A percentile compares a stretch with the other conserved stretches of the same genome.
Evolutionary conservation across 75 land plant species (phyloP).

Genomic region (Pinus albicaulis): DNA sequence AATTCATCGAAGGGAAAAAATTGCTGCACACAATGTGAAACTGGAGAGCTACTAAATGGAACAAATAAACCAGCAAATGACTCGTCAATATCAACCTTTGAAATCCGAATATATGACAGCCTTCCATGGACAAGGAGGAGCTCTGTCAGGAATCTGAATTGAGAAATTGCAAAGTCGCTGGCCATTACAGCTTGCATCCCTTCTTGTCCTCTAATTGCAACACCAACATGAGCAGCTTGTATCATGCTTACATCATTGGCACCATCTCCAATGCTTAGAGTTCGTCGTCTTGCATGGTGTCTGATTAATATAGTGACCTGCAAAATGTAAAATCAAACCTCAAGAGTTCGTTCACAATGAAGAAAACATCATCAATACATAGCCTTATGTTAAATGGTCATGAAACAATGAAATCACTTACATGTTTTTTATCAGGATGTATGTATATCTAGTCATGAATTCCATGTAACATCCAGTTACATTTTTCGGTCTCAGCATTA

Average conservation of each 20-base stretch:
- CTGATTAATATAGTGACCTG: slow-evolving; percentile 46
- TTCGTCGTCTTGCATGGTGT: slow-evolving; percentile 40
- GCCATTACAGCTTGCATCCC: slow-evolving; percentile 70
- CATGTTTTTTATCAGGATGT: neutral
- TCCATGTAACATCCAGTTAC: neutral
- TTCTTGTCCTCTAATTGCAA: slow-evolving; percentile 59
- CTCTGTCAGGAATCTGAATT: slow-evolving; percentile 51
- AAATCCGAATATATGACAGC: slow-evolving; percentile 43
- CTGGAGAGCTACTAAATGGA: neutral
- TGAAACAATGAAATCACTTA: neutral
- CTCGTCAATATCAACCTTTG: slow-evolving; percentile 25
- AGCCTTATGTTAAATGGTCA: neutral
- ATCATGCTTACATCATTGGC: slow-evolving; percentile 67
- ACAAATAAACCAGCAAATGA: neutral
- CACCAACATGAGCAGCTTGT: slow-evolving; percentile 59
- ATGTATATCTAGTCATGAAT: neutral
- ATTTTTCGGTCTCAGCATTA: neutral
- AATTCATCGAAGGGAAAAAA: neutral
- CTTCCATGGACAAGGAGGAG: slow-evolving; percentile 54
- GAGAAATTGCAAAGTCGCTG: slow-evolving; percentile 55
- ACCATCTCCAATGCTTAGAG: slow-evolving; percentile 59
- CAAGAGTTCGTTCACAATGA: neutral
- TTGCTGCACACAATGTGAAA: no score
- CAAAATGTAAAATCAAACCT: neutral
- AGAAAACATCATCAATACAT: neutral